Base-by-base conservation (phyloP, 176 grass and related monocot genomes). In the Musa schizocarpa region DNA sequence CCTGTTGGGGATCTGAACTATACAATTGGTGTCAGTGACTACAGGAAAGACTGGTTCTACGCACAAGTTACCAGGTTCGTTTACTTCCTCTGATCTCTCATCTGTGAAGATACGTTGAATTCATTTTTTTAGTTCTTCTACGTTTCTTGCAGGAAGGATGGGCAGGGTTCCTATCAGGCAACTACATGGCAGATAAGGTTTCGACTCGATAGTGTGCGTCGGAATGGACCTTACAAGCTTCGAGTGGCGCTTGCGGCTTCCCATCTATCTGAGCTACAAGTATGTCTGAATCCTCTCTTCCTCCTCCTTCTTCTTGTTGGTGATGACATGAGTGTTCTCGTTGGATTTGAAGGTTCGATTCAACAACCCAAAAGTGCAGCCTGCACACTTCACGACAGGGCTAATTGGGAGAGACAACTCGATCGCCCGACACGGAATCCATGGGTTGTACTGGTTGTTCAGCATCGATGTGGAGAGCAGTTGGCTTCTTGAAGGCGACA, bases 21-120 rank as follows among this genome's bases (percentile, higher is more conserved):
- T 22, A 22, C 22, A 22, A 22, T 22, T 22, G 22, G 22, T 22
- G 22, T 22, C 22, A 22, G 92, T 58, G 65, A 92, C 61, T 92
- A 92, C 56, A 74, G 19, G 27, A 96, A 74, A 24, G 89, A 92
- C 76, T 96, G 92, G 92, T 96, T 96, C 77, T 96, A 83, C 52
- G 92, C 92, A 75, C 92, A 96, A 81, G 89, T 96, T 73, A 89
- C 73, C 75, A 96, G 92, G 92, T 96, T n/a, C 1, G 9, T 25
- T 63, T 78, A 82, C 19, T n/a, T 69, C 1, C 34, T 4, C 34
- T 43, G 34, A 43, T 43, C 4, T 43, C 34, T 43, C 34, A 43
- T 43, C 34, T 43, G 34, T 6, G 34, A 43, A 43, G 34, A 21
- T 16, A 19, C 23, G 1, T 62, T 14, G 13, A 16, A 27, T 17